A percentile compares a stretch with the other conserved stretches of the same genome.
phyloP scores from a whole-genome alignment of 768 basidiomycete genomes.

The Rhizopogon roseolus region DNA sequence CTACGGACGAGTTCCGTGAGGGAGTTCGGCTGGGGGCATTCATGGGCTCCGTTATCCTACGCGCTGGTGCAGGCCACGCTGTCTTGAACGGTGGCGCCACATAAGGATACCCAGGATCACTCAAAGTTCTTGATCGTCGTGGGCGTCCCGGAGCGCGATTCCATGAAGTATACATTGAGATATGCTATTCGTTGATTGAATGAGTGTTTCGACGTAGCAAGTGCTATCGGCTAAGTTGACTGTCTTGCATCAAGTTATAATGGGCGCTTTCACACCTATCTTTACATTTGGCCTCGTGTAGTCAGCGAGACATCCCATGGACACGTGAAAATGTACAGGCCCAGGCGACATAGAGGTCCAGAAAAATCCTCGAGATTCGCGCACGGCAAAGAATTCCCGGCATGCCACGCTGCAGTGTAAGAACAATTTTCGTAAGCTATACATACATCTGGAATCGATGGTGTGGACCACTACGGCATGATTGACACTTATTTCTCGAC shows the following conservation, averaged over 20 bases:
- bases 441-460: no score
- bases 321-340: no score
- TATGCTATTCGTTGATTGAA: not conserved
- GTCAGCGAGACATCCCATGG: no score
- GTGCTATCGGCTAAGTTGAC: not conserved
- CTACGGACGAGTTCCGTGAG: slow-evolving; percentile 19
- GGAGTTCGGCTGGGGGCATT: slow-evolving; percentile 4
- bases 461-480: no score
- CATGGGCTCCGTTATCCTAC: slow-evolving; percentile 15
- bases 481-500: no score
- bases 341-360: no score
- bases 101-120: slow-evolving; percentile 20
- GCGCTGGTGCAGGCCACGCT: slow-evolving; percentile 21
- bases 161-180: slow-evolving; percentile 11
- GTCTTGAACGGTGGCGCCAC: slow-evolving; percentile 18
- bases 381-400: no score
- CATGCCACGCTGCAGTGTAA: no score
- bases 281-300: no score
- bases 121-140: slow-evolving; percentile 11
- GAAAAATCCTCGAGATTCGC: no score
- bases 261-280: not conserved
- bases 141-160: slow-evolving; percentile 9
- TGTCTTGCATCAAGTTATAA: not conserved
- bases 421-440: no score
- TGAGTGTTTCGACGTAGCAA: not conserved